phyloP scores from a whole-genome alignment of 345 rosid species.

The Populus tremula region DNA sequence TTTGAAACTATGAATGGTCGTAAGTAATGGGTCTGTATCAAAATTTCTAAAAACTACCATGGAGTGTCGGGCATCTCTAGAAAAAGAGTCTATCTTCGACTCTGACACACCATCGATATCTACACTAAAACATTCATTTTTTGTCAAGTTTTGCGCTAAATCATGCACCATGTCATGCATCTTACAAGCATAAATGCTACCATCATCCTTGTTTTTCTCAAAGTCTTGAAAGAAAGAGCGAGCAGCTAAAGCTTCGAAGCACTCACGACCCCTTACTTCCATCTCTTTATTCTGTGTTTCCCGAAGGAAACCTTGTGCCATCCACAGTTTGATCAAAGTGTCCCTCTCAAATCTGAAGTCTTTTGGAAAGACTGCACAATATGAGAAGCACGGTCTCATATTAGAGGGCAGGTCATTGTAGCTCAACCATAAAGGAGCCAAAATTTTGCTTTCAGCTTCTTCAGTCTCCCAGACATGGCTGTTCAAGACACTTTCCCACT shows the following conservation, averaged over 20 bases:
- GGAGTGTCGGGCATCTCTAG: too few relatives aligned
- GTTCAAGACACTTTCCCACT: slow-evolving; percentile 20
- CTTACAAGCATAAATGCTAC: not conserved
- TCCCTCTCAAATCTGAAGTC: not conserved
- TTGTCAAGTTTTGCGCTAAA: not conserved
- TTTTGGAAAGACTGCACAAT: slow-evolving; percentile 13
- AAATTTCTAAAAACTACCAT: accelerated
- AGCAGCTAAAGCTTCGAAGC: not conserved
- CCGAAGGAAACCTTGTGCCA: slow-evolving; percentile 15
- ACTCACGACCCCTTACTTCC: not conserved
- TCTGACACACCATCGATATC: not conserved
- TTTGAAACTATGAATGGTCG: too few relatives aligned
- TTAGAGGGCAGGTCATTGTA: not conserved
- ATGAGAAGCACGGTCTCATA: not conserved
- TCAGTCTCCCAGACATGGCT: slow-evolving; percentile 19
- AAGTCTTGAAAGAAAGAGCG: not conserved
- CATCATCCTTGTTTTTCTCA: not conserved
- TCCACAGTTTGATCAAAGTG: slow-evolving; percentile 7
- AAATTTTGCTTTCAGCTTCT: slow-evolving; percentile 6
- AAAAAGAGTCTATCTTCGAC: too few relatives aligned
- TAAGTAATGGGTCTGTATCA: accelerated
- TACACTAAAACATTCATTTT: not conserved
- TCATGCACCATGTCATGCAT: slow-evolving; percentile 11
- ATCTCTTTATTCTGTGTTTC: not conserved
- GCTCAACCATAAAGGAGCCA: slow-evolving; percentile 14